phyloP scores from a whole-genome alignment of 1,139 yeast genomes.

The Williopsis jadinii region DNA sequence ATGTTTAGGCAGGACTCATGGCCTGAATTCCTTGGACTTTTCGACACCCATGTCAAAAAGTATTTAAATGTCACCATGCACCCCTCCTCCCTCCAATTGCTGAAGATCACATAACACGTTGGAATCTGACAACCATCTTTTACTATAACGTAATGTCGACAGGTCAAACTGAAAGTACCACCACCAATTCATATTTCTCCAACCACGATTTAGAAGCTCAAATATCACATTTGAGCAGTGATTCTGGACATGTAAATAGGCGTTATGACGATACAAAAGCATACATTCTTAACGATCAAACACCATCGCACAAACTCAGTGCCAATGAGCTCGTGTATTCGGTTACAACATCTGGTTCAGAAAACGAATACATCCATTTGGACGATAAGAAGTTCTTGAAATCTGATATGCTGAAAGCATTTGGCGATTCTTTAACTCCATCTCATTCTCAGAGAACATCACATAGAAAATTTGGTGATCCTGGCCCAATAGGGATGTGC shows the following conservation, averaged over 20 bases:
- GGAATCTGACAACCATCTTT: too few relatives aligned
- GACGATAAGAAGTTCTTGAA: conserved; percentile 55
- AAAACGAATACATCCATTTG: conserved; percentile 47
- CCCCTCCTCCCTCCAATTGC: too few relatives aligned
- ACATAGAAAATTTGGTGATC: conserved; percentile 67
- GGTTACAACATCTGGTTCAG: conserved; percentile 29
- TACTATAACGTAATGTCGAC: background rate
- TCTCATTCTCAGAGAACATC: conserved; percentile 45
- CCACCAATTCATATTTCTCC: background rate
- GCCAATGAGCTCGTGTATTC: conserved; percentile 14
- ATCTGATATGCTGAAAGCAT: conserved; percentile 44
- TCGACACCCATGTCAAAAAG: too few relatives aligned
- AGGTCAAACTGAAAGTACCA: background rate
- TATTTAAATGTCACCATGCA: too few relatives aligned
- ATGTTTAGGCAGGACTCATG: too few relatives aligned
- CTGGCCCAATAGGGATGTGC: conserved; percentile 80
- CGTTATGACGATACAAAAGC: conserved; percentile 1
- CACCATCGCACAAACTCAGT: too few relatives aligned
- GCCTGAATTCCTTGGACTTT: too few relatives aligned
- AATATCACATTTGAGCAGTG: conserved; percentile 12
- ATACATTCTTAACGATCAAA: too few relatives aligned
- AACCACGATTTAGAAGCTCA: conserved; percentile 13
- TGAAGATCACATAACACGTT: too few relatives aligned
- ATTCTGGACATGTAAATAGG: conserved; percentile 5
- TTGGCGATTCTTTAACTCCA: conserved; percentile 54